These are phyloP conservation scores for Cadophora luteo-olivacea DNA, from an alignment of 2,329 filamentous ascomycete species.

Conservation along the genomic window DNA sequence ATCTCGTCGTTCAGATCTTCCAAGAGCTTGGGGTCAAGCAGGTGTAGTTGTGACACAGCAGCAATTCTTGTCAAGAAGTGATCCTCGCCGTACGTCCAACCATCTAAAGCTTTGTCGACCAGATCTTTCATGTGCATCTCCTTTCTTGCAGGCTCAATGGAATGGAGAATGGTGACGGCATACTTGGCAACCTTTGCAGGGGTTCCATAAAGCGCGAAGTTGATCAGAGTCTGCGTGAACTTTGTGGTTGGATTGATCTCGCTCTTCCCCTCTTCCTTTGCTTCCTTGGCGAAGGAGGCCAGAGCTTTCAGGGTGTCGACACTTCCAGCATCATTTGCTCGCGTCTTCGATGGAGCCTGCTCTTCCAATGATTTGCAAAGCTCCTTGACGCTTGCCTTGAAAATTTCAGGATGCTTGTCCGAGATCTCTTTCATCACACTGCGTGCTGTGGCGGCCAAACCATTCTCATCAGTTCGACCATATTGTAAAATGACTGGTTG, in stretches of 20 bases:
- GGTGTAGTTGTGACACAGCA: slow-evolving; percentile 75
- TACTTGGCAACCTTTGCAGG: slow-evolving; percentile 90
- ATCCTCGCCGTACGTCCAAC: slow-evolving; percentile 74
- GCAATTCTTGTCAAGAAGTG: slow-evolving; percentile 80
- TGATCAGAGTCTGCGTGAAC: slow-evolving; percentile 80
- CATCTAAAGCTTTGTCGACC: slow-evolving; percentile 75
- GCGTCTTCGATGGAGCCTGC: slow-evolving; percentile 74
- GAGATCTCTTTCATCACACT: slow-evolving; percentile 94
- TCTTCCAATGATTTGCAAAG: slow-evolving; percentile 86
- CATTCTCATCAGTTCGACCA: slow-evolving; percentile 82
- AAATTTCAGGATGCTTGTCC: slow-evolving; percentile 83
- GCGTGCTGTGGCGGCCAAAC: slow-evolving; percentile 79
- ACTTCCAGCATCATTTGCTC: slow-evolving; percentile 73
- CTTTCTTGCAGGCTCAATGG: slow-evolving; percentile 70
- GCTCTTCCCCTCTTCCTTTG: slow-evolving; percentile 65
- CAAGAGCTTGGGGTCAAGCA: slow-evolving; percentile 75
- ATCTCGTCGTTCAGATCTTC: slow-evolving; percentile 79
- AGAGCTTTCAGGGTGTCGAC: slow-evolving; percentile 94
- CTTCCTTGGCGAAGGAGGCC: slow-evolving; percentile 78
- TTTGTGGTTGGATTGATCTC: slow-evolving; percentile 84
- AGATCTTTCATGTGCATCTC: slow-evolving; percentile 88
- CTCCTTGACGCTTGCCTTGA: slow-evolving; percentile 91
- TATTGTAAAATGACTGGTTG: slow-evolving; percentile 88
- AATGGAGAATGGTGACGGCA: slow-evolving; percentile 80
- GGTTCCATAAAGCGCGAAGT: slow-evolving; percentile 81